These are phyloP conservation scores for Taphrina flavorubra DNA, from an alignment of 1,139 yeast species.

Conservation along the genomic window DNA sequence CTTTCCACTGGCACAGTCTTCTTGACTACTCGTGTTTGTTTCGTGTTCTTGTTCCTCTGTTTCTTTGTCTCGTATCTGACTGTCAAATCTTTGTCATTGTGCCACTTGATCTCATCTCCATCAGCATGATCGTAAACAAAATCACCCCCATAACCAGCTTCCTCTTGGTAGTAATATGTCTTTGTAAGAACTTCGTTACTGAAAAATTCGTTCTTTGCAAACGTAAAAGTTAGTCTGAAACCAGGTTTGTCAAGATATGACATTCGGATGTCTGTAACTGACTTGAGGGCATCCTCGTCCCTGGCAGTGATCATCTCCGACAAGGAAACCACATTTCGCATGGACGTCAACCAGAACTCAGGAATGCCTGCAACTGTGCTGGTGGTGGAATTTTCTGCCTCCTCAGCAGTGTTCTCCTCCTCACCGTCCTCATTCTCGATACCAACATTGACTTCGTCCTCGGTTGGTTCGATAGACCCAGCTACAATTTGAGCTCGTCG, in stretches of 20 bases:
- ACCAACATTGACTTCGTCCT: conserved; percentile 79
- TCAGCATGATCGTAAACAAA: conserved; percentile 96
- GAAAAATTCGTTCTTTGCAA: conserved; percentile 76
- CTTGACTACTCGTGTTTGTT: conserved; percentile 95
- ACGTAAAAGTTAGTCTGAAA: conserved; percentile 82
- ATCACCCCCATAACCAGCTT: conserved; percentile 93
- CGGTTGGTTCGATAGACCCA: conserved; percentile 78
- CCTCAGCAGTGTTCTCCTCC: conserved; percentile 53
- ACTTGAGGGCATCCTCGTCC: conserved; percentile 81
- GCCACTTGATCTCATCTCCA: conserved; percentile 88
- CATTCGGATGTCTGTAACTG: conserved; percentile 73
- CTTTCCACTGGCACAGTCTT: conserved; percentile 91
- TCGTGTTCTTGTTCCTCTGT: conserved; percentile 96
- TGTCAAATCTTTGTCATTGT: conserved; percentile 80
- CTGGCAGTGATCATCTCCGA: conserved; percentile 88
- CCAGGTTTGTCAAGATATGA: conserved; percentile 89
- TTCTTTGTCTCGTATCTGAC: conserved; percentile 89
- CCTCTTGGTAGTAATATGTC: conserved; percentile 92
- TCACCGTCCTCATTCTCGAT: conserved; percentile 53
- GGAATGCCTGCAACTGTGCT: conserved; percentile 71
- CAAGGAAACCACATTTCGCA: conserved; percentile 81
- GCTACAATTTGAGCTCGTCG: conserved; percentile 73
- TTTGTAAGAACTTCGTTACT: conserved; percentile 73
- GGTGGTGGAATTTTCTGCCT: conserved; percentile 48
- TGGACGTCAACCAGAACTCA: conserved; percentile 93